These are phyloP conservation scores for Saccharomyces jurei DNA, from an alignment of 805 yeast species.

Conservation along the genomic window DNA sequence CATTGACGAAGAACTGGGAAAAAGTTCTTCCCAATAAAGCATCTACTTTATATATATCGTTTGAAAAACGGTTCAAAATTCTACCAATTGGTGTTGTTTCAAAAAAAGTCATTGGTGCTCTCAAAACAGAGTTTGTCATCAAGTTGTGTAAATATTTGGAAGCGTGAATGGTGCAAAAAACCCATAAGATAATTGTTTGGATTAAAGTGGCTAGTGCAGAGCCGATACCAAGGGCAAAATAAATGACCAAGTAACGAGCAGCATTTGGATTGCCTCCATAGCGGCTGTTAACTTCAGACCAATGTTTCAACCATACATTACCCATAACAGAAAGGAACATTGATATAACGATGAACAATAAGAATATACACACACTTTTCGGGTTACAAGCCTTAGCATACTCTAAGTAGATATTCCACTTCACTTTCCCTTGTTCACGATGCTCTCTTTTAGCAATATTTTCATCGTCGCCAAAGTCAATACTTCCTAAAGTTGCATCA, in stretches of 20 bases:
- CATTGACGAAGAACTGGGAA: conserved; percentile 55
- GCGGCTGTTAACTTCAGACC: conserved; percentile 85
- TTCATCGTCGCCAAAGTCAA: conserved; percentile 33
- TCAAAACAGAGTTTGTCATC: conserved; percentile 66
- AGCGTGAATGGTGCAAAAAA: conserved; percentile 74
- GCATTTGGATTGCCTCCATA: conserved; percentile 66
- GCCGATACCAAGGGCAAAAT: conserved; percentile 64
- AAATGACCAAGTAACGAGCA: conserved; percentile 63
- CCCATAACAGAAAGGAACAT: conserved; percentile 58
- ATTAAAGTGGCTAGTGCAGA: conserved; percentile 52
- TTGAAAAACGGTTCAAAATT: conserved; percentile 82
- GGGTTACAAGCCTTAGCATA: conserved; percentile 87
- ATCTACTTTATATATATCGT: conserved; percentile 83
- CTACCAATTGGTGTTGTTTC: conserved; percentile 96
- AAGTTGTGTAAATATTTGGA: conserved; percentile 65
- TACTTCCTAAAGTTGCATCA: conserved; percentile 31
- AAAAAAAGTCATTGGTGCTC: conserved; percentile 92
- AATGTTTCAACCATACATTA: conserved; percentile 90
- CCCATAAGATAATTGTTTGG: conserved; percentile 67
- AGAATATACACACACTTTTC: conserved; percentile 48
- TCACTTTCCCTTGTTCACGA: conserved; percentile 88
- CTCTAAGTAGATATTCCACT: conserved; percentile 72
- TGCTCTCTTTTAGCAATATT: conserved; percentile 49
- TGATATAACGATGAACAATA: conserved; percentile 47
- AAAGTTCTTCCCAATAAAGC: conserved; percentile 67